Evolutionary conservation across 805 yeast species (phyloP).

Genomic region (Tetrapisispora taiwanensis): DNA sequence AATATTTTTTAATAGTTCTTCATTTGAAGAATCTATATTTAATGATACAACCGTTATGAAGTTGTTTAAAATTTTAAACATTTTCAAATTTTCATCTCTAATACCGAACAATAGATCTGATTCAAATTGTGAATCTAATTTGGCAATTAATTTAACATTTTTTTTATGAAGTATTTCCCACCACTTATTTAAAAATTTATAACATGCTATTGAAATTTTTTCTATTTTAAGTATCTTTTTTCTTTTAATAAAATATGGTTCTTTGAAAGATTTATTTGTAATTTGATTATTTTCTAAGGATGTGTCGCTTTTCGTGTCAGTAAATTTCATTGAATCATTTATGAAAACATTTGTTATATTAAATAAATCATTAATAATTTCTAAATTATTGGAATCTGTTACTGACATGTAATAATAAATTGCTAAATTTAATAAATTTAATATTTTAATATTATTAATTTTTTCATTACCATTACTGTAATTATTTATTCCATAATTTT

Average conservation of each 20-base stretch:
- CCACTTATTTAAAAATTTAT: slow-evolving; percentile 25
- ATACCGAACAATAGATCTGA: background rate
- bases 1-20: slow-evolving; percentile 9
- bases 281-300: background rate
- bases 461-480: background rate
- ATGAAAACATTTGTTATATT: slow-evolving; percentile 9
- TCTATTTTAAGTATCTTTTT: background rate
- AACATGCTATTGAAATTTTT: slow-evolving; percentile 21
- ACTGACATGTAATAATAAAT: slow-evolving; percentile 21
- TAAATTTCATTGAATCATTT: slow-evolving; percentile 14
- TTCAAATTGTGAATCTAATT: slow-evolving; percentile 14
- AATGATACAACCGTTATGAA: slow-evolving; percentile 15
- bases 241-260: slow-evolving; percentile 4
- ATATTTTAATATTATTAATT: slow-evolving; percentile 6
- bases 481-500: background rate
- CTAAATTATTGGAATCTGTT: background rate
- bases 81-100: background rate
- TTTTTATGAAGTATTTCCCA: slow-evolving; percentile 13
- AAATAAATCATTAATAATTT: background rate
- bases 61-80: slow-evolving; percentile 6
- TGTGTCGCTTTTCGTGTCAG: background rate
- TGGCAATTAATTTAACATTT: slow-evolving; percentile 17
- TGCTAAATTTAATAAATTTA: slow-evolving; percentile 19
- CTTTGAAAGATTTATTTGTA: background rate
- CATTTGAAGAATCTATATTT: slow-evolving; percentile 1